These are phyloP conservation scores for Podospora sp. DNA, from an alignment of 495 filamentous ascomycete genomes.

Conservation along the genomic window DNA sequence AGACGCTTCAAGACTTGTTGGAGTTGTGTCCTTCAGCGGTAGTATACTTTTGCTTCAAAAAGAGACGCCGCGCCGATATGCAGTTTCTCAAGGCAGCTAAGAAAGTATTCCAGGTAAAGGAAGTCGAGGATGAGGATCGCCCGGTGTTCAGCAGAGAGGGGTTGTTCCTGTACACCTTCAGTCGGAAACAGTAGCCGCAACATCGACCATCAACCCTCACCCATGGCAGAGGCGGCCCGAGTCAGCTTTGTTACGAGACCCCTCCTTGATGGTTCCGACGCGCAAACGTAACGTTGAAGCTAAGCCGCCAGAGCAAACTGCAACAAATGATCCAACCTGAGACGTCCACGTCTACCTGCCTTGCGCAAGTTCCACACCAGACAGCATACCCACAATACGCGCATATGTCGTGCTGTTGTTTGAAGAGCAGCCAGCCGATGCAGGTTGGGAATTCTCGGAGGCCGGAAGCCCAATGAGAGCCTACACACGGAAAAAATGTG, in stretches of 20 bases:
- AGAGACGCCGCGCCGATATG: conserved; percentile 74
- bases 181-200: conserved; percentile 39
- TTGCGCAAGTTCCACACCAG: not conserved
- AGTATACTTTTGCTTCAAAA: conserved; percentile 96
- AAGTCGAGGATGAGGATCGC: conserved; percentile 65
- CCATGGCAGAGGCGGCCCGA: not conserved
- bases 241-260: not conserved
- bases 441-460: not conserved
- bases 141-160: conserved; percentile 61
- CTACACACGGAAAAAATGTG: not conserved
- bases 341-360: not conserved
- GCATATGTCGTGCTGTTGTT: not conserved
- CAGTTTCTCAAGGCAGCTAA: conserved; percentile 69
- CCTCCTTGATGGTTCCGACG: not conserved
- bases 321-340: not conserved
- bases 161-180: conserved; percentile 66
- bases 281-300: not conserved
- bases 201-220: not conserved
- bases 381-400: not conserved
- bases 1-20: conserved; percentile 70
- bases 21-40: conserved; percentile 57
- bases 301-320: conserved; percentile 3
- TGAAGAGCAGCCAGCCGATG: conserved; percentile 7
- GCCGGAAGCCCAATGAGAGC: not conserved
- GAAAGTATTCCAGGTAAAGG: conserved; percentile 64